Conservation (phyloP, 1,139 yeast genomes). For the Pichia sp. region DNA sequence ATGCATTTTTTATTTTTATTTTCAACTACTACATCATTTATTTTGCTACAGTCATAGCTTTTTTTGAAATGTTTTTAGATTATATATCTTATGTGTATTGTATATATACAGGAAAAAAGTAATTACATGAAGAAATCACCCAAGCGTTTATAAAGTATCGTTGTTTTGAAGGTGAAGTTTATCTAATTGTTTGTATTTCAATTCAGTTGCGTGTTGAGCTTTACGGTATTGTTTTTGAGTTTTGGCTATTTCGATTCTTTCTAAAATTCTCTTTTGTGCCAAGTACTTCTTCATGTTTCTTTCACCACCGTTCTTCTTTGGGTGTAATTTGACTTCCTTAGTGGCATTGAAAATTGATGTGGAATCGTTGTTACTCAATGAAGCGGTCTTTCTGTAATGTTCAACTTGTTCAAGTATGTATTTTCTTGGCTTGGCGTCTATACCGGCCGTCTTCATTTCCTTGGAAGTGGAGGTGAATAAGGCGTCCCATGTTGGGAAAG, state of each 20-base stretch:
- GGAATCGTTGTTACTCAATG: conserved; percentile 33
- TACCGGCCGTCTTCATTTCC: conserved; percentile 73
- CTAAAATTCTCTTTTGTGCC: conserved; percentile 68
- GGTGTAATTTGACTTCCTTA: conserved; percentile 59
- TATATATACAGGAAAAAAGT: conserved; percentile 4
- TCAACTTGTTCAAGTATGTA: conserved; percentile 44
- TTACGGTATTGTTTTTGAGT: conserved; percentile 25
- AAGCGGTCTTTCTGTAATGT: conserved; percentile 53
- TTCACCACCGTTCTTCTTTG: conserved; percentile 89
- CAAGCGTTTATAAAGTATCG: conserved; percentile 11
- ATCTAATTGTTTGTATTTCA: conserved; percentile 17
- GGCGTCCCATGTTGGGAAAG: conserved; percentile 73
- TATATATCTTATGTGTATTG: too few species aligned
- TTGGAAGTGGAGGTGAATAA: conserved; percentile 57
- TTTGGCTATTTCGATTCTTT: conserved; percentile 39
- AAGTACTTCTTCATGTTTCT: conserved; percentile 68
- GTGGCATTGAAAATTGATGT: not conserved
- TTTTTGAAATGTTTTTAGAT: too few species aligned
- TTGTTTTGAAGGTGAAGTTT: conserved; percentile 15
- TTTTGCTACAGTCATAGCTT: too few species aligned
- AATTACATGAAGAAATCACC: not conserved
- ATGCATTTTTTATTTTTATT: too few species aligned
- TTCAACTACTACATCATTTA: too few species aligned
- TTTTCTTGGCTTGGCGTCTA: conserved; percentile 71
- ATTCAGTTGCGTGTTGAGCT: conserved; percentile 9